Evolutionary conservation across 2,329 filamentous ascomycete species (phyloP).

Genomic region (Orbilia oligospora): DNA sequence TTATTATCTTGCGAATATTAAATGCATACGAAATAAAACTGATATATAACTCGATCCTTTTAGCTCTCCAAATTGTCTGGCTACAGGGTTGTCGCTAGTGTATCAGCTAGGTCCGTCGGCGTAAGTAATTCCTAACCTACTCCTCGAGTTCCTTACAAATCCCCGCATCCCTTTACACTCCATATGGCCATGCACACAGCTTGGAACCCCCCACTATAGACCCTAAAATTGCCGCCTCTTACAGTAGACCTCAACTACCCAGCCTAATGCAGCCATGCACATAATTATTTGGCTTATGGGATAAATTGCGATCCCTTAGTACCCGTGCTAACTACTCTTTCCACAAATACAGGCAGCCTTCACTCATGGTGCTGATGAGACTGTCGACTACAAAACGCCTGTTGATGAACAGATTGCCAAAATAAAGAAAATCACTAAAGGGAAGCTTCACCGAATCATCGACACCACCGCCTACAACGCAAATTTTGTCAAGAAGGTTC

Average conservation of each 20-base stretch:
- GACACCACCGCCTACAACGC: conserved; percentile 41
- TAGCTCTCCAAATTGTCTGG: conserved; percentile 57
- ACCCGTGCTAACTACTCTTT: not conserved
- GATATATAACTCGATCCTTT: conserved; percentile 7
- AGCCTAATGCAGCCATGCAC: no score
- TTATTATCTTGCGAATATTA: no score
- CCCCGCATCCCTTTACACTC: not conserved
- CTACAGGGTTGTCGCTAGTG: conserved; percentile 57
- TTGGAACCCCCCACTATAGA: not conserved
- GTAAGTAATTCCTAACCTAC: conserved; percentile 28
- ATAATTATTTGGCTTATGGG: no score
- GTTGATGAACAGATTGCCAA: conserved; percentile 43
- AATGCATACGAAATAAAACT: not conserved
- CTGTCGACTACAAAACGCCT: conserved; percentile 50
- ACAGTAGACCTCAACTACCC: not conserved
- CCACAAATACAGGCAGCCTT: conserved; percentile 41
- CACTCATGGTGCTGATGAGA: conserved; percentile 44
- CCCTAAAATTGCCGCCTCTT: not conserved
- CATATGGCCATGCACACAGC: no score
- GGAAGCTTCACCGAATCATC: conserved; percentile 46
- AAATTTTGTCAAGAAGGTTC: conserved; percentile 22
- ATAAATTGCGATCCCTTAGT: not conserved
- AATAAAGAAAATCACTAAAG: conserved; percentile 43
- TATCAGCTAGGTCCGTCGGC: conserved; percentile 37
- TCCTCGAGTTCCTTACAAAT: not conserved